Base-by-base conservation (phyloP, 2,329 filamentous ascomycete species). In the Botrytis hyacinthi region DNA sequence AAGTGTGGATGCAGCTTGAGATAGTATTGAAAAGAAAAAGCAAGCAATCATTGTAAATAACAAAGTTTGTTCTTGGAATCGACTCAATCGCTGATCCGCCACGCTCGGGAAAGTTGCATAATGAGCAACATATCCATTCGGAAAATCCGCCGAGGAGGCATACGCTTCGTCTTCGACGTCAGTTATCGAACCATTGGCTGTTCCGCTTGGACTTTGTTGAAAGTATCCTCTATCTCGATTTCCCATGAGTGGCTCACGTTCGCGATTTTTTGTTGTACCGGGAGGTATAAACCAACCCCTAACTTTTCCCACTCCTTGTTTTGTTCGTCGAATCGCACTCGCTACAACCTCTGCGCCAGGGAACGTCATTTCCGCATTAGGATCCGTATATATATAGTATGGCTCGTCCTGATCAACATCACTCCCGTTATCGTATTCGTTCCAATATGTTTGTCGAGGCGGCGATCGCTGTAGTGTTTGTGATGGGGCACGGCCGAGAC, bases 401-500 rank as follows among this genome's bases (percentile, higher is more conserved):
- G 87, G 87, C 51, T 88, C 87, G 61, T 89, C 83, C 5, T 72
- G 68, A 4, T 87, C 89, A 18, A 77, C 81, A 72, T 94, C 92
- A 80, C 93, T 94, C 14, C 92, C 92, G 80, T 95, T 84, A 77
- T 97, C 93, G 81, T 95, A 96, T 81, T 97, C 93, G 81, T 93
- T 95, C 93, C 93, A 97, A 80, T 95, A 96, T 72, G 37, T 59
- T 32, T 67, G 73, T 35, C 35, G 42, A 59, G 61, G 42, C 6
- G 67, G 57, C 51, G 32, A 42, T 61, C n/a, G 59, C 48, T 46
- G 61, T 42, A 42, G 35, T 57, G 66, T 68, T 7, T 63, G 59
- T 44, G 51, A 63, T 66, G n/a, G 71, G 42, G 29, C 72, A 69
- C 73, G 71, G 66, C 10, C 60, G 29, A 42, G 57, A 71, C 77